Evolutionary conservation across 768 basidiomycete genomes (phyloP).

Genomic region (Antrodiella citrinella): DNA sequence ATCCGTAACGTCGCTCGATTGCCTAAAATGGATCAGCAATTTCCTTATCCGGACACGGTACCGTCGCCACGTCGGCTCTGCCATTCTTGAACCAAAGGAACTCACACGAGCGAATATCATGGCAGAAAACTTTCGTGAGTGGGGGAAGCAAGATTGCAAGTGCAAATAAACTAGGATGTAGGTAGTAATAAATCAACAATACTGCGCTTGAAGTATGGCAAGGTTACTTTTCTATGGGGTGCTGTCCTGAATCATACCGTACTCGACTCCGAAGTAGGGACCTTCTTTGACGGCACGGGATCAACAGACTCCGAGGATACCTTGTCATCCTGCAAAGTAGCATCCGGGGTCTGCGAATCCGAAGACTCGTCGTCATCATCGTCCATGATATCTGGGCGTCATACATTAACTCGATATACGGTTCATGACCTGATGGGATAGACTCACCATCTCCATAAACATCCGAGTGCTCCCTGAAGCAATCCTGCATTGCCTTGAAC

Average conservation of each 20-base stretch:
- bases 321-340: neutral
- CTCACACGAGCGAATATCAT: too few relatives aligned
- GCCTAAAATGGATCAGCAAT: too few relatives aligned
- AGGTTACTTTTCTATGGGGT: neutral
- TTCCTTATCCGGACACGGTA: too few relatives aligned
- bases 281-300: neutral
- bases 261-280: neutral
- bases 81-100: too few relatives aligned
- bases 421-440: neutral
- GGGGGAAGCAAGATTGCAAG: neutral
- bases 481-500: slow-evolving; percentile 96
- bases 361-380: slow-evolving; percentile 49
- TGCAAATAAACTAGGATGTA: neutral
- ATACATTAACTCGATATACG: slow-evolving; percentile 4
- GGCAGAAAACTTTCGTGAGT: too few relatives aligned
- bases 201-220: neutral
- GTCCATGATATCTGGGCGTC: slow-evolving; percentile 51
- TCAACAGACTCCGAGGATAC: neutral
- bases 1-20: too few relatives aligned
- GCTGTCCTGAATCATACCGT: neutral
- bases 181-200: neutral
- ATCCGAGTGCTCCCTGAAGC: slow-evolving; percentile 94
- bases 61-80: too few relatives aligned
- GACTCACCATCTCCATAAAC: slow-evolving; percentile 82
- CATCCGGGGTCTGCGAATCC: slow-evolving; percentile 10